Evolutionary conservation across 345 rosid genomes (phyloP).

Genomic region (Linum usitatissimum): DNA sequence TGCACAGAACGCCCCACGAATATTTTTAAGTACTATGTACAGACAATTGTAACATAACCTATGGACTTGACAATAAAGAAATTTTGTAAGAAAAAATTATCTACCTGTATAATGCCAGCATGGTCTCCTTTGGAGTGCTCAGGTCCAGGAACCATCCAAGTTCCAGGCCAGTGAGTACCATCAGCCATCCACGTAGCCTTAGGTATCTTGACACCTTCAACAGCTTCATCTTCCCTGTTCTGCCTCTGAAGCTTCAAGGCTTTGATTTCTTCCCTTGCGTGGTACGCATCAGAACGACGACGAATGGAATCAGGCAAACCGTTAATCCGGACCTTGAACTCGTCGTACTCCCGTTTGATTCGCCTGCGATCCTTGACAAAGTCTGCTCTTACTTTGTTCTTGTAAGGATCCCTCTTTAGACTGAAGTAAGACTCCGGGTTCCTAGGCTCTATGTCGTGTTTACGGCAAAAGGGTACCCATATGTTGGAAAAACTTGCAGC

Average conservation of each 20-base stretch:
- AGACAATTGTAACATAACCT: background rate
- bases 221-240: constrained; percentile 59
- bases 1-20: constrained; percentile 11
- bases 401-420: constrained; percentile 92
- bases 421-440: constrained; percentile 91
- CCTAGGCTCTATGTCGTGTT: constrained; percentile 85
- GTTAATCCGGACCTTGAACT: constrained; percentile 89
- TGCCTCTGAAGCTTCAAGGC: constrained; percentile 87
- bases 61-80: constrained; percentile 5
- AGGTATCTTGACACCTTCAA: constrained; percentile 65
- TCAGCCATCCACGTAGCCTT: constrained; percentile 99
- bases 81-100: background rate
- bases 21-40: background rate
- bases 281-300: constrained; percentile 88
- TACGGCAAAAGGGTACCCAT: constrained; percentile 97
- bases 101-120: constrained; percentile 92
- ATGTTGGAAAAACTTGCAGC: constrained; percentile 93
- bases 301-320: constrained; percentile 92
- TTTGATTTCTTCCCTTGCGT: constrained; percentile 93
- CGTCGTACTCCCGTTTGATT: constrained; percentile 93
- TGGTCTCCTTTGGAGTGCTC: constrained; percentile 89
- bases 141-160: constrained; percentile 58
- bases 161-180: constrained; percentile 98
- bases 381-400: constrained; percentile 76
- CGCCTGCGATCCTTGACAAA: constrained; percentile 91